Evolutionary conservation across 2,329 filamentous ascomycete genomes (phyloP).

Genomic region (Sporothrix curviconia): DNA sequence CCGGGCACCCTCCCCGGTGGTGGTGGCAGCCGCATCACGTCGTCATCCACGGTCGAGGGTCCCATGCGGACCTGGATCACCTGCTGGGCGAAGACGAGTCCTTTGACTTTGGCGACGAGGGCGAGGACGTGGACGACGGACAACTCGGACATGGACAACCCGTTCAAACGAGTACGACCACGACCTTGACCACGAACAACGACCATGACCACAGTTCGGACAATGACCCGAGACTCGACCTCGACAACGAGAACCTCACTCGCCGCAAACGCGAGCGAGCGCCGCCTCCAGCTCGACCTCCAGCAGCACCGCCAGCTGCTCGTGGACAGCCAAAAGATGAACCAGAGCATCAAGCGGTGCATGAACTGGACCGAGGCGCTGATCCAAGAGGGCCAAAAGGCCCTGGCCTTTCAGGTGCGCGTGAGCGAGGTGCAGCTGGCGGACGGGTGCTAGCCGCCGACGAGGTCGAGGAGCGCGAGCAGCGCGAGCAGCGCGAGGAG

Average conservation of each 20-base stretch:
- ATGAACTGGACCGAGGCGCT: slow-evolving; percentile 84
- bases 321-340: slow-evolving; percentile 88
- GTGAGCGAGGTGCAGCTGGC: slow-evolving; percentile 72
- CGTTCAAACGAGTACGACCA: slow-evolving; percentile 31
- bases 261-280: slow-evolving; percentile 61
- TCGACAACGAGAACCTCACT: slow-evolving; percentile 40
- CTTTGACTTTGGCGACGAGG: slow-evolving; percentile 24
- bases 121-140: slow-evolving; percentile 34
- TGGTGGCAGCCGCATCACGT: slow-evolving; percentile 36
- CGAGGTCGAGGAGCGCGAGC: slow-evolving; percentile 43
- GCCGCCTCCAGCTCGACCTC: slow-evolving; percentile 75
- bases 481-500: slow-evolving; percentile 10
- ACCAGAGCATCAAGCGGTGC: slow-evolving; percentile 85
- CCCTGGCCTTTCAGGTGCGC: slow-evolving; percentile 69
- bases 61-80: slow-evolving; percentile 34
- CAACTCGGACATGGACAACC: slow-evolving; percentile 27
- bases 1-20: slow-evolving; percentile 14
- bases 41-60: slow-evolving; percentile 37
- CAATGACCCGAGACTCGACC: too few species aligned
- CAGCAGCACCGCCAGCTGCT: slow-evolving; percentile 83
- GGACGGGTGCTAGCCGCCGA: slow-evolving; percentile 70
- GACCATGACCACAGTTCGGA: too few species aligned
- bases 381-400: slow-evolving; percentile 81
- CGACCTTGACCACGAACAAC: slow-evolving; percentile 15
- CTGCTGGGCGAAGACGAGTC: slow-evolving; percentile 37